These are phyloP conservation scores for Dittrichia graveolens DNA, from an alignment of 129 eudicot genomes.

Conservation along the genomic window DNA sequence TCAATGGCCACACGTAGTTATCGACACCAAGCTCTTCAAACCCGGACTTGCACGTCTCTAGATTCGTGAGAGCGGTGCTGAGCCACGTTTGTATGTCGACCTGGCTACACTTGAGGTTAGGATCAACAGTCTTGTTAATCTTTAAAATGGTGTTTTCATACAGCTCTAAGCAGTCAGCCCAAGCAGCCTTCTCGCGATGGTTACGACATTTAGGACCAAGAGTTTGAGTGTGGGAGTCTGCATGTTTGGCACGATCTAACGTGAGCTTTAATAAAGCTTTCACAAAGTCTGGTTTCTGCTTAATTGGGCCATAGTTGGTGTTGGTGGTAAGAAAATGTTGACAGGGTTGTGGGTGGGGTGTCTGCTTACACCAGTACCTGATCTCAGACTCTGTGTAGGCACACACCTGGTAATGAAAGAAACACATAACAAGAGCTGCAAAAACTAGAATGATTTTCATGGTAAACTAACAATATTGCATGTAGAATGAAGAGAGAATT, in stretches of 20 bases:
- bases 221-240: constrained; percentile 34
- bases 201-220: constrained; percentile 66
- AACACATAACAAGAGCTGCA: constrained; percentile 15
- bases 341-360: constrained; percentile 85
- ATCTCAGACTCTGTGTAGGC: constrained; percentile 36
- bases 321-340: constrained; percentile 50
- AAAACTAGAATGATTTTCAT: constrained; percentile 33
- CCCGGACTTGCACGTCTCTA: constrained; percentile 55
- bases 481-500: no score
- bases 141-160: constrained; percentile 50
- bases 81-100: constrained; percentile 50
- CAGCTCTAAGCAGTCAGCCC: constrained; percentile 75
- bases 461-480: neutral
- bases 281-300: constrained; percentile 54
- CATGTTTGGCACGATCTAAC: constrained; percentile 48
- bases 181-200: constrained; percentile 66
- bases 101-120: constrained; percentile 45
- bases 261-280: constrained; percentile 51
- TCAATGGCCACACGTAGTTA: constrained; percentile 44
- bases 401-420: constrained; percentile 29
- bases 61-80: constrained; percentile 47
- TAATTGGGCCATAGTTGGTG: constrained; percentile 42
- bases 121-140: constrained; percentile 52
- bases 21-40: constrained; percentile 53
- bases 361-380: constrained; percentile 61